Evolutionary conservation across 345 rosid species (phyloP).

Genomic region (Cochlearia excelsa): DNA sequence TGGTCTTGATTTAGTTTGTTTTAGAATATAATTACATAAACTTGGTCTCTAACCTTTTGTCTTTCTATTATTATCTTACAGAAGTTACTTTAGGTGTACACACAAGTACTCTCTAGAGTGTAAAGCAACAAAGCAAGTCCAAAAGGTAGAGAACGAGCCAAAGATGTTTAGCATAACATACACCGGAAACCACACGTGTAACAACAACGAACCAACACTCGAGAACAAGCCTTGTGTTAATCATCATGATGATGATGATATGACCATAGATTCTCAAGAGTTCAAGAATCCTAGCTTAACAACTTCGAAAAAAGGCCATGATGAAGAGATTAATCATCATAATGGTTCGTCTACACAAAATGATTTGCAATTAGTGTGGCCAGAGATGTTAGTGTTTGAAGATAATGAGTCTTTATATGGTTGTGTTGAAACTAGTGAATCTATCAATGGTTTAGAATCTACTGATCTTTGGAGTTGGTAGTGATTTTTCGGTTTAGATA

Average conservation of each 20-base stretch:
- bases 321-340: slow-evolving; percentile 17
- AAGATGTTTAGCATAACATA: slow-evolving; percentile 49
- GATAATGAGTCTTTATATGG: slow-evolving; percentile 21
- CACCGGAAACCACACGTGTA: slow-evolving; percentile 65
- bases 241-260: slow-evolving; percentile 34
- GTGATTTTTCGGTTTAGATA: not conserved
- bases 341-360: slow-evolving; percentile 20
- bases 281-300: slow-evolving; percentile 26
- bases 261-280: slow-evolving; percentile 28
- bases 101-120: slow-evolving; percentile 67
- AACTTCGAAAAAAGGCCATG: slow-evolving; percentile 20
- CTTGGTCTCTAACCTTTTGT: slow-evolving; percentile 1
- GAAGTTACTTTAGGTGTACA: slow-evolving; percentile 86
- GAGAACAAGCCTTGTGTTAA: slow-evolving; percentile 19
- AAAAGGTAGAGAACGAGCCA: slow-evolving; percentile 50
- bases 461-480: slow-evolving; percentile 19
- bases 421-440: slow-evolving; percentile 17
- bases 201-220: slow-evolving; percentile 24
- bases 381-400: slow-evolving; percentile 10
- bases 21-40: not conserved
- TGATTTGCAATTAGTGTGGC: slow-evolving; percentile 34
- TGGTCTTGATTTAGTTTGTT: slow-evolving; percentile 7
- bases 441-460: slow-evolving; percentile 16
- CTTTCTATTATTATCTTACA: slow-evolving; percentile 30
- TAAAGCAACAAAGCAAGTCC: slow-evolving; percentile 82